Evolutionary conservation across 495 filamentous ascomycete species (phyloP).

Genomic region (Parmelia sp.): DNA sequence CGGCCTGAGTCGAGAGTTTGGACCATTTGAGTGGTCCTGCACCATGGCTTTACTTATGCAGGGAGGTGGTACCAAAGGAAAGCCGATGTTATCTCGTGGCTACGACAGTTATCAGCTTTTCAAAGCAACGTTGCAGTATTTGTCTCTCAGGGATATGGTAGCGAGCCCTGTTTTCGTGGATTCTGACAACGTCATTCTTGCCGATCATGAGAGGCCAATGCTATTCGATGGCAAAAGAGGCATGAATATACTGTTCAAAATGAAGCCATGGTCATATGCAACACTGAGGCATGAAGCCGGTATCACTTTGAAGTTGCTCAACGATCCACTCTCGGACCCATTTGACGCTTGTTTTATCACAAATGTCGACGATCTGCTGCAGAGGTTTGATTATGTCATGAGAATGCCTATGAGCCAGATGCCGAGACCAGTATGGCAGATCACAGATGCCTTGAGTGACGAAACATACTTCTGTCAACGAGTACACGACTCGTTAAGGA

Average conservation of each 20-base stretch:
- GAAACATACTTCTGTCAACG: conserved; percentile 5
- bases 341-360: conserved; percentile 79
- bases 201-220: conserved; percentile 37
- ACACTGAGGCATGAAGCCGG: conserved; percentile 64
- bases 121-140: conserved; percentile 80
- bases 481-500: conserved; percentile 55
- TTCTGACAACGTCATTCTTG: conserved; percentile 31
- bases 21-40: conserved; percentile 82
- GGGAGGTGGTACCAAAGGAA: conserved; percentile 61
- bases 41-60: conserved; percentile 75
- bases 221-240: conserved; percentile 61
- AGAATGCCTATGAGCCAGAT: not conserved
- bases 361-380: conserved; percentile 57
- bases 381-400: conserved; percentile 63
- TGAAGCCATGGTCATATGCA: conserved; percentile 77
- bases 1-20: conserved; percentile 87
- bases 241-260: conserved; percentile 84
- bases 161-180: conserved; percentile 55
- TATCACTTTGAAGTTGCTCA: conserved; percentile 63
- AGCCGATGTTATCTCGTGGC: conserved; percentile 62
- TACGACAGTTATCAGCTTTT: conserved; percentile 93
- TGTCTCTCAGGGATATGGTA: conserved; percentile 62
- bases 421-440: not conserved
- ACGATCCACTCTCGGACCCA: conserved; percentile 65
- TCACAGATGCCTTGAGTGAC: conserved; percentile 2